Percentiles rank a stretch among this genome's conserved stretches.
Evolutionary conservation across 805 yeast species (phyloP).

Genomic region (Spathaspora passalidarum): DNA sequence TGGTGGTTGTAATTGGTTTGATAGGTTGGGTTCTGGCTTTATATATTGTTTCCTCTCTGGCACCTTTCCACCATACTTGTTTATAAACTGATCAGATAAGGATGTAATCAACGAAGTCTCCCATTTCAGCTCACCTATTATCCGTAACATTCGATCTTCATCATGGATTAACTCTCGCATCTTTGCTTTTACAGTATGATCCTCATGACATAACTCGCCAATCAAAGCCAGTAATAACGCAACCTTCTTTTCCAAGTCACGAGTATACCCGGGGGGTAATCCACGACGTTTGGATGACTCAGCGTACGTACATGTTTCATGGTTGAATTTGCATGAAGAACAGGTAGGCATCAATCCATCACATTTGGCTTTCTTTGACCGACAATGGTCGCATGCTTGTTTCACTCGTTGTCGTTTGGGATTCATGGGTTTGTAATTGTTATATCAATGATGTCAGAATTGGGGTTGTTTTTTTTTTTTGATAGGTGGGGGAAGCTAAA

Average conservation of each 20-base stretch:
- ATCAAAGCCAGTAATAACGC: constrained; percentile 15
- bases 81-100: constrained; percentile 11
- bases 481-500: neutral
- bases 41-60: neutral
- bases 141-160: constrained; percentile 1
- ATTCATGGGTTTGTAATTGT: neutral
- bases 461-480: neutral
- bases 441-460: neutral
- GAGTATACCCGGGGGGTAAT: constrained; percentile 20
- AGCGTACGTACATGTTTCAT: constrained; percentile 15
- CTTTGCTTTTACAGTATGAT: constrained; percentile 1
- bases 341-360: constrained; percentile 20
- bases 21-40: neutral
- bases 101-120: constrained; percentile 1
- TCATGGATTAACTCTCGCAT: neutral
- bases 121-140: constrained; percentile 7
- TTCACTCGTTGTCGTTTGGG: constrained; percentile 16
- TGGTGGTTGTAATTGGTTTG: neutral
- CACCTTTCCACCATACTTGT: neutral
- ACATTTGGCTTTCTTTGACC: constrained; percentile 21
- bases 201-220: constrained; percentile 2
- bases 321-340: constrained; percentile 14
- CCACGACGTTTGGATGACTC: constrained; percentile 18
- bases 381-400: constrained; percentile 23
- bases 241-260: constrained; percentile 17